Evolutionary conservation across 2,329 filamentous ascomycete genomes (phyloP), one percentile per base, ranked within the genome.

Genomic region (Pezizomycotina sp.): DNA sequence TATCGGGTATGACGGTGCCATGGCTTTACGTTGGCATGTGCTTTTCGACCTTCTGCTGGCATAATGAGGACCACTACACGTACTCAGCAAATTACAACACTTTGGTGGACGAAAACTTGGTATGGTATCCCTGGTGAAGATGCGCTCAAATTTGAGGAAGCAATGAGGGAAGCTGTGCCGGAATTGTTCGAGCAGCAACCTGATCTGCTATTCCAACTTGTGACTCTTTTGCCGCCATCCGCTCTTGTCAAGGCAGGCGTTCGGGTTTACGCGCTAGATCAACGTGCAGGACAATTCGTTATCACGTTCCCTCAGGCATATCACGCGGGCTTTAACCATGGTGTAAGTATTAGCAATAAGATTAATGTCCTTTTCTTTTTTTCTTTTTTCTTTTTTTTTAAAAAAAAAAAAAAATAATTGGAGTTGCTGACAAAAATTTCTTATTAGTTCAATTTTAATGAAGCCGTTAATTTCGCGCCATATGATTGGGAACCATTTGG

Each of bases 21-120:
- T 98, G 89, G 89, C 73, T 98, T 3, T 98, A 98, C 54, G 89
- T 98, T 3, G 89, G 89, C 44, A 98, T 98, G 89, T 91, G 92
- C 24, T 98, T 98, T 56, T 98, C 89, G 0, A 95, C 89, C 0
- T 98, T 98, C 54, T 98, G 89, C 58, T 98, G 89, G 89, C 89
- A 98, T 56, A 93, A 92, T 47, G 89, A 98, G 53, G 89, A 98
- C 52, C 89, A 98, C 54, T 93, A 92, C 55, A 77, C 89, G 2
- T 98, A 95, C 55, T 98, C 89, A 1, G 79, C 89, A 34, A 98
- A 98, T 49, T 98, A 95, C 52, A 89, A 98, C 56, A 89, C 98
- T 52, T 92, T 98, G 52, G 89, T 89, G 6, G 83, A 98, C 89
- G 2, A 98, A 98, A 61, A 98, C 89, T 0, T 98, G 89, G 89